Percentiles rank a stretch among this genome's conserved stretches.
Evolutionary conservation across 2,329 filamentous ascomycete species (phyloP).

Genomic region (Calonectria honghensis): DNA sequence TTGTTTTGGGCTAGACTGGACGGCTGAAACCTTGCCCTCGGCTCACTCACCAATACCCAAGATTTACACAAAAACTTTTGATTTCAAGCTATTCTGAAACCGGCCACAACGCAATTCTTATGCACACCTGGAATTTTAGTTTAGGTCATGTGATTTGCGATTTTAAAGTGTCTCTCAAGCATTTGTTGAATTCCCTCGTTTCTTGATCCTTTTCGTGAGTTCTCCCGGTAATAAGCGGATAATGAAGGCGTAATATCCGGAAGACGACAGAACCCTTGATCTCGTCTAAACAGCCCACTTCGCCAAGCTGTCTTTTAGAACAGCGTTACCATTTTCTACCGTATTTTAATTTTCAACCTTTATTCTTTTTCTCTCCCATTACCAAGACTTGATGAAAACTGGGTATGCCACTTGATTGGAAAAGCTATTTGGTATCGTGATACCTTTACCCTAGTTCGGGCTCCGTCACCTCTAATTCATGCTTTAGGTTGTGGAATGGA

Average conservation of each 20-base stretch:
- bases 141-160: neutral
- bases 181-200: neutral
- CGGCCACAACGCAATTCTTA: neutral
- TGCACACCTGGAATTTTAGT: neutral
- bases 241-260: too few relatives aligned
- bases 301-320: too few relatives aligned
- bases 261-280: too few relatives aligned
- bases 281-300: too few relatives aligned
- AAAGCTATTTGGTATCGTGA: neutral
- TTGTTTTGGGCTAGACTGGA: too few relatives aligned
- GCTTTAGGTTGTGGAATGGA: neutral
- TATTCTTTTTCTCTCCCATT: neutral
- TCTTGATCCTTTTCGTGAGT: neutral
- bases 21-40: too few relatives aligned
- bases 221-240: neutral
- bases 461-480: neutral
- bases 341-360: neutral
- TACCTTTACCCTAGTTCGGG: neutral
- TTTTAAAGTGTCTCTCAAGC: neutral
- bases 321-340: neutral
- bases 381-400: neutral
- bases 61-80: neutral
- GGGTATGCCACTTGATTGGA: neutral
- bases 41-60: too few relatives aligned
- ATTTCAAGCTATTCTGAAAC: constrained; percentile 3